Evolutionary conservation across 148 eudicot species (phyloP).

Genomic region (Talinum fruticosum): DNA sequence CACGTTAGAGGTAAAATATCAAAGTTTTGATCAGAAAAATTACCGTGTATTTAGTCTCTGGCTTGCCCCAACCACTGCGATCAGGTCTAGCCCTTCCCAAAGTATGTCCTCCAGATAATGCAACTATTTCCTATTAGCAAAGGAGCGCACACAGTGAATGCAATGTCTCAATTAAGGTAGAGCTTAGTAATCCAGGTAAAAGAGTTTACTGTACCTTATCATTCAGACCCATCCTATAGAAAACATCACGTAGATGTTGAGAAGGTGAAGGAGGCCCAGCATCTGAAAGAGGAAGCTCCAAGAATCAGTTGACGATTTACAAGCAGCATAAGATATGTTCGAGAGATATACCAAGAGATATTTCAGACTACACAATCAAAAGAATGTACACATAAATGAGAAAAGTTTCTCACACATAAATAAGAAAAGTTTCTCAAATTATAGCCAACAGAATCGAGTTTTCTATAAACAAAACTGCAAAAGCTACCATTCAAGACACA

Average conservation of each 20-base stretch:
- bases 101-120: slow-evolving; percentile 95
- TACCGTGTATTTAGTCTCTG: slow-evolving; percentile 96
- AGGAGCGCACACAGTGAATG: slow-evolving; percentile 21
- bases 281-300: slow-evolving; percentile 41
- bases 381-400: neutral
- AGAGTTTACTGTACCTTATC: slow-evolving; percentile 59
- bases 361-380: neutral
- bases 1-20: neutral
- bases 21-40: neutral
- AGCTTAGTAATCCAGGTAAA: slow-evolving; percentile 1
- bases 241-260: slow-evolving; percentile 86
- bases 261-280: slow-evolving; percentile 99
- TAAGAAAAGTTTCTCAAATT: too few species aligned
- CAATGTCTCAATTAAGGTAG: slow-evolving; percentile 11
- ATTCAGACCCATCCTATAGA: slow-evolving; percentile 88
- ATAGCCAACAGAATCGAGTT: too few species aligned
- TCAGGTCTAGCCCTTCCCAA: slow-evolving; percentile 97
- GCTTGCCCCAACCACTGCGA: slow-evolving; percentile 99
- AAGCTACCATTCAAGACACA: too few species aligned
- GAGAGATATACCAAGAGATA: neutral
- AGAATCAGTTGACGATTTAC: neutral
- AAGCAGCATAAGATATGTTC: neutral
- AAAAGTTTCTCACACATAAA: neutral
- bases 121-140: slow-evolving; percentile 81
- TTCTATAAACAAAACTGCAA: too few species aligned